Base-by-base conservation (phyloP, 805 yeast genomes). In the Myxozyma udenii region DNA sequence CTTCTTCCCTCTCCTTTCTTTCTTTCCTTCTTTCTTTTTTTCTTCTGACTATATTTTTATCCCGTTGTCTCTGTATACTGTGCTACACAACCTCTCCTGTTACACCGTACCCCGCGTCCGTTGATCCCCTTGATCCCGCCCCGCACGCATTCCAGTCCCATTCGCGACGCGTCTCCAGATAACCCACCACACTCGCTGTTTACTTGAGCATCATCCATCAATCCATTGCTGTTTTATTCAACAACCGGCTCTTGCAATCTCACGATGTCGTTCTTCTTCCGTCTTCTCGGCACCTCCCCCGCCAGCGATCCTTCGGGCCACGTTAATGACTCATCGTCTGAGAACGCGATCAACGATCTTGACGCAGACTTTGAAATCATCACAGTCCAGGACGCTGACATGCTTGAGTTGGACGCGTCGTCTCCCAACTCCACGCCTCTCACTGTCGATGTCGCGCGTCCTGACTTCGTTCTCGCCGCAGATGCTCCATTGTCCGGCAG, bases 351-450 rank as follows among this genome's bases (percentile, higher is more conserved):
- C 36, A 32, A 14, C 44, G 36, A 14, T 19, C 16, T 9, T 9
- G 45, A 25, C 12, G 12, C 22, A 6, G 52, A 43, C 19, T 49
- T 37, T 39, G 52, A 42, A 12, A 44, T 49, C n/a, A 32, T 49
- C 48, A 39, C 32, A 19, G 19, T 24, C 23, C 26, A 30, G 14
- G 52, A 49, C 41, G 48, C 52, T n/a, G 52, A 49, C 5, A 32
- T 38, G 16, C 39, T 49, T 19, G 42, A 45, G 12, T 28, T 28
- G 9, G 33, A 28, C 9, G 49, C 37, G 6, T 41, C 36, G 18
- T 5, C 44, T n/a, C 39, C 30, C 14, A 25, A 25, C 1, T 32
- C 32, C 19, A 30, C 43, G n/a, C 19, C 25, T 19, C 33, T 43
- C 12, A 24, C 45, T 11, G 44, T 43, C 26, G 52, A 49, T 39